A percentile compares a stretch with the other conserved stretches of the same genome.
These are phyloP conservation scores for Suhomyces emberorum DNA, from an alignment of 805 yeast genomes.

Conservation along the genomic window DNA sequence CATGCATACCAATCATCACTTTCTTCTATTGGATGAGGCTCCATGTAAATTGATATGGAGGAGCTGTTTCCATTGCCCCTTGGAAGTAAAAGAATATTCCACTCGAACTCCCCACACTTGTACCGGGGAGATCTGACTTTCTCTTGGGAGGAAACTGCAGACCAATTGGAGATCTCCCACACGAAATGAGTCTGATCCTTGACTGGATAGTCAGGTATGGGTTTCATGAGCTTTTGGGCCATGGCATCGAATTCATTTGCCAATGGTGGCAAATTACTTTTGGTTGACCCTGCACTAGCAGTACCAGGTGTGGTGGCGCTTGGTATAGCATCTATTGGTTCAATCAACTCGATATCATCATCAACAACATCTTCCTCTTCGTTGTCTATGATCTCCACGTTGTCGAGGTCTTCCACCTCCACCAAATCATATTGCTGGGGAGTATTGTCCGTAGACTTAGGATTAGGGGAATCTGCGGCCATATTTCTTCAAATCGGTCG, in stretches of 20 bases:
- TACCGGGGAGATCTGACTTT: slow-evolving; percentile 48
- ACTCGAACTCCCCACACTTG: slow-evolving; percentile 58
- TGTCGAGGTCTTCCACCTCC: slow-evolving; percentile 12
- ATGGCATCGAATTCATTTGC: slow-evolving; percentile 32
- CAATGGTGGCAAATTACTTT: slow-evolving; percentile 13
- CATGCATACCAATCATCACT: slow-evolving; percentile 74
- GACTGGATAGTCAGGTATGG: slow-evolving; percentile 38
- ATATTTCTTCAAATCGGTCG: no score
- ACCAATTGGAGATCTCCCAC: slow-evolving; percentile 54
- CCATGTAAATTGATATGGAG: slow-evolving; percentile 69
- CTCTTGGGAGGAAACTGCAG: slow-evolving; percentile 31
- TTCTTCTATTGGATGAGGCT: slow-evolving; percentile 53
- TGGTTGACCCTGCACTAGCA: not conserved
- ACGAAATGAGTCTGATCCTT: slow-evolving; percentile 35
- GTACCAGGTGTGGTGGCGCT: slow-evolving; percentile 1
- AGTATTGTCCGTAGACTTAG: not conserved
- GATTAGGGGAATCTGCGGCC: slow-evolving; percentile 4
- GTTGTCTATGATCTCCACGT: slow-evolving; percentile 13
- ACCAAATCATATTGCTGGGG: slow-evolving; percentile 8
- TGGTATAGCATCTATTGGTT: slow-evolving; percentile 9
- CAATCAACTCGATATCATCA: slow-evolving; percentile 10
- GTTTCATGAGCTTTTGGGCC: slow-evolving; percentile 33
- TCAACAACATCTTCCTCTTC: slow-evolving; percentile 16
- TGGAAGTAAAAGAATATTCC: slow-evolving; percentile 76
- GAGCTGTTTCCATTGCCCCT: slow-evolving; percentile 57